Base-by-base conservation (phyloP, 345 rosid genomes). In the Physaria fendleri region DNA sequence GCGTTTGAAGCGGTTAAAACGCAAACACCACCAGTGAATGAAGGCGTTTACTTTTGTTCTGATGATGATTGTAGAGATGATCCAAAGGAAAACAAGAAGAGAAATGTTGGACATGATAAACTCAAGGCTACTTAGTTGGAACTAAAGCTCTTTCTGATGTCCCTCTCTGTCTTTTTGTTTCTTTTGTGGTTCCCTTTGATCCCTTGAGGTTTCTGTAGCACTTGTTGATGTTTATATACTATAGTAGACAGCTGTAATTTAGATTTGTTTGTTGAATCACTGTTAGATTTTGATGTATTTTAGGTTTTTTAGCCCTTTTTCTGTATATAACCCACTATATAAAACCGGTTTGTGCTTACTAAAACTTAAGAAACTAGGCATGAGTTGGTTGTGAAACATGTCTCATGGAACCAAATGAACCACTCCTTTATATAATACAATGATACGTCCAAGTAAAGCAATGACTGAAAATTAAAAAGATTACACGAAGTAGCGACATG, bases 1-100 rank as follows among this genome's bases (percentile, higher is more conserved):
- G 89, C 92, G 24, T 93, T 85, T 46, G 87, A 93, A 64, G 99
- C 87, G 6, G 88, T 74, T 60, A 65, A 8, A 21, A 73, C 85
- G 45, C 76, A 80, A 3, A 55, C 84, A 20, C 96, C 97, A 33
- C 96, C 95, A 0, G 71, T 85, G 55, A 46, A 78, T n/a, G 84
- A 87, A 40, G 85, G 81, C 16, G 46, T 69, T 30, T 73, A 80
- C 83, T 87, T 85, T 57, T 77, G 83, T 59, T 78, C 85, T n/a
- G n/a, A n/a, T n/a, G n/a, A n/a, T 57, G 91, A 78, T 14, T 78
- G 81, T 82, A 62, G 27, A 37, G 18, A 10, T 47, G 43, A 23
- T 68, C 64, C 44, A 27, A 62, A 16, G 43, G 59, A 39, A 42
- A 78, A 47, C 43, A 81, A 76, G 69, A 71, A 73, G 33, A 62